Base-by-base conservation (phyloP, 768 basidiomycete species). In the Termitomyces sp. region DNA sequence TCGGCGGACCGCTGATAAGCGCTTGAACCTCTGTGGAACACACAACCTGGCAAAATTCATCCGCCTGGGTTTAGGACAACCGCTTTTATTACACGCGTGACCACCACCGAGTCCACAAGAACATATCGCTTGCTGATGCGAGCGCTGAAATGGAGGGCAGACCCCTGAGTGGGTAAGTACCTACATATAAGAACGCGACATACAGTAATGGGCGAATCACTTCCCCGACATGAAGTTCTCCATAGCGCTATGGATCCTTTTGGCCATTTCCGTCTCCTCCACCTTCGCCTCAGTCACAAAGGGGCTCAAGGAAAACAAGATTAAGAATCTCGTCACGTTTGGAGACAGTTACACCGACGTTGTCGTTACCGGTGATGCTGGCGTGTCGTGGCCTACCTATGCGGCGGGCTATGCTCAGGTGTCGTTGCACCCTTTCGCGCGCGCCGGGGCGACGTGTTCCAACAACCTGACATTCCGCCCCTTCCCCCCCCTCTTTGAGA, bases 311-410 rank as follows among this genome's bases (percentile, higher is more conserved):
- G 69, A 73, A 0, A 72, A 72, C 6, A 82, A 84, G 59, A 85
- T 88, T 57, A 83, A 82, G 65, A 79, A 81, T 57, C 74, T 87
- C 14, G 86, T 84, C 53, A 85, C 84, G 0, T 89, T 88, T 56
- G 86, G 86, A 4, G 86, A 87, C 68, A 82, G 80, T 49, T 86
- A 84, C 63, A 84, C 83, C 0, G 86, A 87, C 57, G 66, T 81
- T 2, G 78, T 76, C 8, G 58, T 59, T 35, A 59, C 71, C 16
- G 73, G 73, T 0, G 74, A 78, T 54, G 75, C 76, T 9, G 81
- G 79, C 3, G 76, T 73, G 4, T 70, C 82, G 12, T 87, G 86
- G 86, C 86, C 86, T 1, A 73, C 79, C 0, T 87, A 83, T 59
- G 82, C 79, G 1, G 79, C 83, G 3, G 76, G 73, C 21, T 85